Evolutionary conservation across 495 filamentous ascomycete species (phyloP), one percentile per base, ranked within the genome.

Genomic region (Neurospora sp.): DNA sequence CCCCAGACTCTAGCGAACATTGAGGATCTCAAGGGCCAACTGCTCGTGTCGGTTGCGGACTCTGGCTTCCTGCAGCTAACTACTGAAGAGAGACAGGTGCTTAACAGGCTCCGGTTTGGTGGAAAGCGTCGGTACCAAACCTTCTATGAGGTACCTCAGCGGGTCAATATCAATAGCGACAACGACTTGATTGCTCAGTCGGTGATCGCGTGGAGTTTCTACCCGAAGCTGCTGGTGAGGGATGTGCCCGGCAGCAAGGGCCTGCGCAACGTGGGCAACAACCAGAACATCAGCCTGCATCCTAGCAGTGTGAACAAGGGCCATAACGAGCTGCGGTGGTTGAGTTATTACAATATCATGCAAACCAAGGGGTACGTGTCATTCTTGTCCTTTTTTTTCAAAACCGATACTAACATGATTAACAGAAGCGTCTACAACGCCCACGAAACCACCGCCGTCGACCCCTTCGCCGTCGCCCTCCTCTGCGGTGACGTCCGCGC

Each of bases 331-430:
- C 78, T 92, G n/a, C 88, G 88, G 77, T 97, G 91, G 90, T 80
- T 98, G 61, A 93, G 92, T 1, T 99, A 95, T 79, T 98, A 99
- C 80, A 90, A 95, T 74, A 97, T 98, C 73, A 97, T 98, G 94
- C 94, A 97, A 81, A 90, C 91, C 35, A 96, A 91, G 75, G 86
- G 89, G 84, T 91, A 86, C 35, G 35, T 37, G 6, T 37, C 5
- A 37, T 37, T 37, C 35, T 37, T 1, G 35, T 37, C 35, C 35
- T 37, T 37, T 35, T 35, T 22, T 22, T 37, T 37, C 6, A 7
- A 37, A 37, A 37, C 35, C 35, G 35, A 37, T 37, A 6, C 45
- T 77, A 76, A 79, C 22, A 1, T 70, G 10, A 10, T 35, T 6
- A 31, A 22, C 65, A 90, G 87, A 71, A 35, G 22, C 53, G 89